phyloP scores from a whole-genome alignment of 2,329 filamentous ascomycete species.

The Sphaerostilbella broomeana region DNA sequence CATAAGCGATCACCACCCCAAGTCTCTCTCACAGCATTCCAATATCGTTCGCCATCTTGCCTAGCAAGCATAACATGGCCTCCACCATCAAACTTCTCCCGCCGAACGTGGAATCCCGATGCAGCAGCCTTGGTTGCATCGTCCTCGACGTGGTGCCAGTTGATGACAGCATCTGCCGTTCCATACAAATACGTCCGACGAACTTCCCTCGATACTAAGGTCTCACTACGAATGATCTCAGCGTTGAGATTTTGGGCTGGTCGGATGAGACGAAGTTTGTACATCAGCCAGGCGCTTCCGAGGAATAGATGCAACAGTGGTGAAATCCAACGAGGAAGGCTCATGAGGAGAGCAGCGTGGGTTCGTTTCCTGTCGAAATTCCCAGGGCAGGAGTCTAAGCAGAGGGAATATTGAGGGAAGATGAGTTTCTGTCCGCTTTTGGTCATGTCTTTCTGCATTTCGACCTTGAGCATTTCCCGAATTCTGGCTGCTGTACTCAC shows the following conservation, averaged over 20 bases:
- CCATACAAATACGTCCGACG: conserved; percentile 48
- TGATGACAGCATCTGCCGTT: conserved; percentile 40
- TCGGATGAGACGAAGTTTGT: conserved; percentile 24
- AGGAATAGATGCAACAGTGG: conserved; percentile 32
- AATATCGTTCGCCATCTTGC: conserved; percentile 42
- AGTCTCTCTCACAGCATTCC: conserved; percentile 38
- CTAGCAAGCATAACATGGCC: conserved; percentile 46
- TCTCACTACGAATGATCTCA: conserved; percentile 31
- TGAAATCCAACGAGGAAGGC: conserved; percentile 27
- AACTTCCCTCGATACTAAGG: conserved; percentile 31
- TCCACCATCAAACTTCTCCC: conserved; percentile 41
- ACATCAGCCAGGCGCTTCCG: conserved; percentile 25
- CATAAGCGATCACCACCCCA: no score
- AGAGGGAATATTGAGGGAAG: conserved; percentile 36
- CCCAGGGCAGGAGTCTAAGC: conserved; percentile 46
- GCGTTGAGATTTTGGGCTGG: conserved; percentile 29
- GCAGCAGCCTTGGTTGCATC: conserved; percentile 38
- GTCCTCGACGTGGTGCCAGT: conserved; percentile 39
- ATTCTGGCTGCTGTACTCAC: conserved; percentile 34
- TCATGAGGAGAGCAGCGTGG: conserved; percentile 34
- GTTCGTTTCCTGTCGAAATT: conserved; percentile 33
- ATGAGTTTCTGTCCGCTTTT: conserved; percentile 5
- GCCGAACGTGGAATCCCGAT: conserved; percentile 35
- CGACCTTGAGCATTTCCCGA: conserved; percentile 18
- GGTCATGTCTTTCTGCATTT: conserved; percentile 16